Evolutionary conservation across 805 yeast genomes (phyloP), one percentile per base, ranked within the genome.

Genomic region (Jamesozyma piceae): DNA sequence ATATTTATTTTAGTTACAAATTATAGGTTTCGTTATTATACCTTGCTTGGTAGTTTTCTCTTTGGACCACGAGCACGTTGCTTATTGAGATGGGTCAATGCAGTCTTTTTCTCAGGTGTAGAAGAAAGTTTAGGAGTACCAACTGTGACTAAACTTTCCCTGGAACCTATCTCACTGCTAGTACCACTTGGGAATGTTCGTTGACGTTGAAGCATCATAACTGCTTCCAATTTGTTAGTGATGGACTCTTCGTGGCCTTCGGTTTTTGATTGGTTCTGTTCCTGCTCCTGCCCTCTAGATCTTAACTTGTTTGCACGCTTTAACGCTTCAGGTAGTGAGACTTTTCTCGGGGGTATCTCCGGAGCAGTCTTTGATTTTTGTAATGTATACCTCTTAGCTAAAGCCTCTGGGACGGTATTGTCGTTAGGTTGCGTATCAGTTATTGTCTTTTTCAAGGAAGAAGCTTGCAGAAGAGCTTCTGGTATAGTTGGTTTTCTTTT

Each of bases 21-120:
- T 24, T 6, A 24, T 6, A 8, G 28, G 11, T 8, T 24, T 24
- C 28, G 10, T 11, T 14, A 13, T 22, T 35, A 38, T 15, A 43
- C 11, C 14, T 36, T 41, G 13, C 49, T 52, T 2, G 71, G 73
- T n/a, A 61, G 50, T 39, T 66, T 55, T 43, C 72, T 50, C 42
- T 57, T 65, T 18, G 69, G 71, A 1, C 69, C 71, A 17, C 57
- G 57, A 8, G 68, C 49, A 42, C 71, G 55, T 5, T 42, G 46
- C 48, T 64, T 66, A 31, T 57, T 65, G 10, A 53, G 44, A 37
- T 63, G 68, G 2, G 38, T 51, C 34, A 64, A 33, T 9, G 42
- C 21, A 15, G 35, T 5, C 4, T 38, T 11, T 11, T 34, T 14
- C 24, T 29, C 18, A 11, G 21, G 5, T 11, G 35, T 22, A 17